Evolutionary conservation across 208 protist species (phyloP).

Genomic region (Trypanosoma vivax): DNA sequence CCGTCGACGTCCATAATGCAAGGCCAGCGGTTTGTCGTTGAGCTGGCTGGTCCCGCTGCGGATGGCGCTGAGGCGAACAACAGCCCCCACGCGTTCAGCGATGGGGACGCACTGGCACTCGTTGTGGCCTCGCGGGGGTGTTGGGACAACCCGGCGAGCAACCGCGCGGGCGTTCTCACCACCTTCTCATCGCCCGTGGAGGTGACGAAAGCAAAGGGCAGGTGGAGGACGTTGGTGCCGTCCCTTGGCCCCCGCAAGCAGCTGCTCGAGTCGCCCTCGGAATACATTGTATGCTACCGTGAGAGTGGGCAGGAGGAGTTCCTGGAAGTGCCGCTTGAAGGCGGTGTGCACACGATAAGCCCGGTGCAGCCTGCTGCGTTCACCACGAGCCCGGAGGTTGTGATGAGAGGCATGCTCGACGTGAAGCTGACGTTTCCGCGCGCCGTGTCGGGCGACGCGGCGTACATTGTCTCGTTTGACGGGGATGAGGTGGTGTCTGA

Average conservation of each 20-base stretch:
- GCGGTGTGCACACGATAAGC: conserved; percentile 14
- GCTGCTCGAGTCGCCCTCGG: conserved; percentile 22
- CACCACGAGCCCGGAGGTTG: conserved; percentile 32
- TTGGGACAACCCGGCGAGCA: too few relatives aligned
- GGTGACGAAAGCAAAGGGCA: conserved; percentile 1
- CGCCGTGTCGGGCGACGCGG: conserved; percentile 42
- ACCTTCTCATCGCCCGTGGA: too few relatives aligned
- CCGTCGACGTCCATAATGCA: conserved; percentile 48
- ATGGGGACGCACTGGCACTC: too few relatives aligned
- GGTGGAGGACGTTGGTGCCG: conserved; percentile 67
- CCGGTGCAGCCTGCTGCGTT: conserved; percentile 50
- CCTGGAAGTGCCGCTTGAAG: conserved; percentile 53
- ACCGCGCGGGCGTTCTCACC: too few relatives aligned
- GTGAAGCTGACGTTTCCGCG: conserved; percentile 51
- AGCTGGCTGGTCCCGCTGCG: conserved; percentile 33
- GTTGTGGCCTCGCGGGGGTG: too few relatives aligned
- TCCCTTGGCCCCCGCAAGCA: conserved; percentile 70
- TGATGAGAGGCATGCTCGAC: conserved; percentile 46
- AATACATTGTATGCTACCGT: conserved; percentile 77
- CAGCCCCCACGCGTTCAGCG: neutral
- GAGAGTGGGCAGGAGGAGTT: conserved; percentile 63
- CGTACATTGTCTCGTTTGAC: conserved; percentile 65
- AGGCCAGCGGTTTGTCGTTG: conserved; percentile 70
- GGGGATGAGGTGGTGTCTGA: conserved; percentile 33
- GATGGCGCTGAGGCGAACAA: conserved; percentile 9